These are phyloP conservation scores for Phytophthora citrophthora DNA, from an alignment of 352 stramenopile genomes.

Conservation along the genomic window DNA sequence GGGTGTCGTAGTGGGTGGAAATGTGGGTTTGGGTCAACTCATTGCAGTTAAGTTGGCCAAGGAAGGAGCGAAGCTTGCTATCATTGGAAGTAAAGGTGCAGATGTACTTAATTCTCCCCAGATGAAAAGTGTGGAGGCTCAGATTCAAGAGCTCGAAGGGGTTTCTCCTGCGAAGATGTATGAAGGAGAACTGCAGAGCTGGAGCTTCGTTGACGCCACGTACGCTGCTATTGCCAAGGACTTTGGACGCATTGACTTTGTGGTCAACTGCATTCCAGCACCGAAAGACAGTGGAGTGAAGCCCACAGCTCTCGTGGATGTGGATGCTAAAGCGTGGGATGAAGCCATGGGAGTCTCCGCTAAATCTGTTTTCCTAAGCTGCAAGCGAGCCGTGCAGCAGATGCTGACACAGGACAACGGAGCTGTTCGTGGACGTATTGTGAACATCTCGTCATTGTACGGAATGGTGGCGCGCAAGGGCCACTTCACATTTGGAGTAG, in stretches of 20 bases:
- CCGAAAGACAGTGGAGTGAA: conserved; percentile 40
- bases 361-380: conserved; percentile 73
- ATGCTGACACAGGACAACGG: conserved; percentile 66
- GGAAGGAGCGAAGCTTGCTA: conserved; percentile 63
- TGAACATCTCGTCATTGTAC: conserved; percentile 70
- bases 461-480: conserved; percentile 64
- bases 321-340: conserved; percentile 58
- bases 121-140: conserved; percentile 46
- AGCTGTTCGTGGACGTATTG: conserved; percentile 61
- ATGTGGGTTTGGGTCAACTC: conserved; percentile 63
- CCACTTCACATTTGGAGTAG: conserved; percentile 70
- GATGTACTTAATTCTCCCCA: conserved; percentile 17
- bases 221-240: conserved; percentile 49
- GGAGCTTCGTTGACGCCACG: conserved; percentile 55
- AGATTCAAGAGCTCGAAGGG: conserved; percentile 39
- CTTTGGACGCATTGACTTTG: conserved; percentile 73
- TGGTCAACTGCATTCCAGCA: conserved; percentile 68
- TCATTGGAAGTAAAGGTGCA: conserved; percentile 46
- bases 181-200: conserved; percentile 57
- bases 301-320: conserved; percentile 43
- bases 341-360: conserved; percentile 64
- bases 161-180: conserved; percentile 39
- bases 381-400: conserved; percentile 69
- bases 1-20: conserved; percentile 68
- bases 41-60: conserved; percentile 66